Conservation (phyloP, 495 filamentous ascomycete genomes). For the Annulohypoxylon nitens region DNA sequence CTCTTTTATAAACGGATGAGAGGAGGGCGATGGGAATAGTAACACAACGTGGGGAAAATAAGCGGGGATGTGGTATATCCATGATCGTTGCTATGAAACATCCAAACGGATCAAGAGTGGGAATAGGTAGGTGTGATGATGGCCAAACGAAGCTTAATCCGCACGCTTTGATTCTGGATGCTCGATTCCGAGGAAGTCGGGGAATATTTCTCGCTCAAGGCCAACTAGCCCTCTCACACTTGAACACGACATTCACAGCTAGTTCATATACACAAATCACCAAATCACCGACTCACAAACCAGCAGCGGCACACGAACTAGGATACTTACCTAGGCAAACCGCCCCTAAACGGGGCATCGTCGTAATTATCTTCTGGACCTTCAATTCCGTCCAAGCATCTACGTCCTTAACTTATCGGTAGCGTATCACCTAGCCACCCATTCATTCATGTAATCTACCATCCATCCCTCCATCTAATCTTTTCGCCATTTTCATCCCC, state of each 20-base stretch:
- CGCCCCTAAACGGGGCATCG: conserved; percentile 17
- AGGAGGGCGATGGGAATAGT: no score
- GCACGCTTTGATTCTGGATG: no score
- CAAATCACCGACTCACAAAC: neutral
- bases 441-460: neutral
- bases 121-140: no score
- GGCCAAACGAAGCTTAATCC: no score
- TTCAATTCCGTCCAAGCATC: neutral
- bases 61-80: no score
- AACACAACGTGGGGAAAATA: no score
- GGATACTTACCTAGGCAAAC: conserved; percentile 29
- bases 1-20: no score
- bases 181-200: neutral
- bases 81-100: no score
- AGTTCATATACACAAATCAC: neutral
- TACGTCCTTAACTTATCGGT: conserved; percentile 2
- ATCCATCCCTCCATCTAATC: conserved; percentile 14
- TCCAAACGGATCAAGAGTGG: no score
- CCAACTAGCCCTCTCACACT: neutral
- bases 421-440: no score
- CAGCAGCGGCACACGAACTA: conserved; percentile 7
- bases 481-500: conserved; percentile 3
- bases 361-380: conserved; percentile 19
- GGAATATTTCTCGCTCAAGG: neutral
- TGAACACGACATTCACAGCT: neutral